A percentile compares a stretch with the other conserved stretches of the same genome.
phyloP scores from a whole-genome alignment of 202 grass and related monocot genomes.

The Bolboschoenoplectus hybrid region DNA sequence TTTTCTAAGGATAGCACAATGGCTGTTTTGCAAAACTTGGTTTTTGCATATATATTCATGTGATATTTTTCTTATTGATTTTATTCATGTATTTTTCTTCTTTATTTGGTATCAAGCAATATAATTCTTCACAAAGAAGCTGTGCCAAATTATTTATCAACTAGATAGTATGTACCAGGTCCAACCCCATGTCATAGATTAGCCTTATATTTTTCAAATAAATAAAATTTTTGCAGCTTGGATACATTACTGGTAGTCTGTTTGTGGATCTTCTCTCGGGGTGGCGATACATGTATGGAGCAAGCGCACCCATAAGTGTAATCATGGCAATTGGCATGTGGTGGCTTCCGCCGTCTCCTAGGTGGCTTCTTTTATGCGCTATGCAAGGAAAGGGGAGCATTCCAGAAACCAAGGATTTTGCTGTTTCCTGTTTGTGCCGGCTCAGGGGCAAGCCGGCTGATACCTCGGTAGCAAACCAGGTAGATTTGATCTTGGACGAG shows the following conservation, averaged over 20 bases:
- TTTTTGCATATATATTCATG: conserved; percentile 1
- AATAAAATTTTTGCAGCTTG: conserved; percentile 58
- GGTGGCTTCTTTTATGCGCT: conserved; percentile 95
- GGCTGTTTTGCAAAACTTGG: not conserved
- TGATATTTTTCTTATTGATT: not conserved
- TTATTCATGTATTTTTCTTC: not conserved
- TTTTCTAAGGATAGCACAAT: not conserved
- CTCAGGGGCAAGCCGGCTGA: conserved; percentile 66
- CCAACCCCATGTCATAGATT: not conserved
- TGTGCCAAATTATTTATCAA: conserved; percentile 31
- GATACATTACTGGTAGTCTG: conserved; percentile 76
- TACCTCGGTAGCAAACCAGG: conserved; percentile 56
- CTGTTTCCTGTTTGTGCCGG: conserved; percentile 65
- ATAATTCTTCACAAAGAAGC: not conserved
- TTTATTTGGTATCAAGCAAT: not conserved
- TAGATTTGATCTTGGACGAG: conserved; percentile 81
- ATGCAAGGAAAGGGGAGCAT: conserved; percentile 75
- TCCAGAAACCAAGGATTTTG: conserved; percentile 68
- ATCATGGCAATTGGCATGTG: conserved; percentile 85
- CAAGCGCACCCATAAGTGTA: conserved; percentile 64
- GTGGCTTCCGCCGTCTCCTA: conserved; percentile 78
- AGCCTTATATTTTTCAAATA: conserved; percentile 28
- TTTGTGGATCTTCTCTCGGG: conserved; percentile 74
- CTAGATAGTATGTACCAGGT: not conserved
- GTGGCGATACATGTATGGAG: conserved; percentile 92